Conservation (phyloP, 2,329 filamentous ascomycete species). For the Rhynchosporium secalis region DNA sequence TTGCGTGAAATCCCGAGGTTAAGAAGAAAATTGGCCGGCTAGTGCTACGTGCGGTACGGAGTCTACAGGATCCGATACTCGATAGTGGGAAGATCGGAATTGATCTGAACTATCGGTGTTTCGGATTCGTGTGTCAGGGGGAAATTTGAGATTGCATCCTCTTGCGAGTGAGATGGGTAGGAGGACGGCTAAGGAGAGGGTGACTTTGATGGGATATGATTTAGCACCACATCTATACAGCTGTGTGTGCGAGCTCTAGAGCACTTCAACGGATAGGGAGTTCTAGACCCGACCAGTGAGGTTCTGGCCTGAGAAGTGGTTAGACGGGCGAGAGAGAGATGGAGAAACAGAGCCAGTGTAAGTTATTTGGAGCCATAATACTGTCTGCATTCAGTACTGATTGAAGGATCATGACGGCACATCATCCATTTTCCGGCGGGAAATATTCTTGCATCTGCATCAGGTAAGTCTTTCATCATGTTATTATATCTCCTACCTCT, state of each 20-base stretch:
- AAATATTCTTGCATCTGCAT: constrained; percentile 36
- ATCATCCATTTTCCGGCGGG: constrained; percentile 27
- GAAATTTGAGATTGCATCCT: constrained; percentile 14
- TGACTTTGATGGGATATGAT: constrained; percentile 17
- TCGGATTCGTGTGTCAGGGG: constrained; percentile 18
- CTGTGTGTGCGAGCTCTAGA: constrained; percentile 15
- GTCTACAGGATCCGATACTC: constrained; percentile 6
- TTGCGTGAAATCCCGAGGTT: constrained; percentile 33
- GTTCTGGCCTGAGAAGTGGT: constrained; percentile 21
- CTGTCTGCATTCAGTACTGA: background rate
- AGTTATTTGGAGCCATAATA: background rate
- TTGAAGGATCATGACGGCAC: constrained; percentile 10
- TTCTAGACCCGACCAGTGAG: constrained; percentile 15
- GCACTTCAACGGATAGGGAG: constrained; percentile 9
- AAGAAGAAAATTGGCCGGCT: constrained; percentile 22
- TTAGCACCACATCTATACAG: constrained; percentile 14
- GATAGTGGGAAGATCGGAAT: constrained; percentile 12
- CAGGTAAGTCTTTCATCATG: constrained; percentile 17
- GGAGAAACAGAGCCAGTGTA: constrained; percentile 8
- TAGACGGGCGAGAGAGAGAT: constrained; percentile 1
- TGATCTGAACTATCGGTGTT: constrained; percentile 8
- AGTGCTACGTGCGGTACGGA: background rate
- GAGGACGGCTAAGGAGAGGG: constrained; percentile 16
- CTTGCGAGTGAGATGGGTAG: constrained; percentile 17
- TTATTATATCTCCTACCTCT: background rate